Percentiles rank a stretch among this genome's conserved stretches.
These are phyloP conservation scores for Botrytis squamosa DNA, from an alignment of 2,329 filamentous ascomycete genomes.

Conservation along the genomic window DNA sequence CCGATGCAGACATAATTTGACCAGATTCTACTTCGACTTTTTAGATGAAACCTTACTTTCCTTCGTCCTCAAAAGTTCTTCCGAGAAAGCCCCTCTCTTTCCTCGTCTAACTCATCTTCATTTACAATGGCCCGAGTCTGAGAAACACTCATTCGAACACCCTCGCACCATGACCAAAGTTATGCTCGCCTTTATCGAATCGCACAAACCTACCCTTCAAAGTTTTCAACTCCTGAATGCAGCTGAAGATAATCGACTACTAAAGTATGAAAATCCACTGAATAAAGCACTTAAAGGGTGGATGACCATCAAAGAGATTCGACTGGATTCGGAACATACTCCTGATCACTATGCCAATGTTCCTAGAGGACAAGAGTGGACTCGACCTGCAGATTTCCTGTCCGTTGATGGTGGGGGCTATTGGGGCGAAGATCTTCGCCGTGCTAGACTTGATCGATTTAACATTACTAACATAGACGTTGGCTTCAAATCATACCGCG, in stretches of 20 bases:
- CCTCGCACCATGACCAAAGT: slow-evolving; percentile 25
- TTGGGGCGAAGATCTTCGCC: slow-evolving; percentile 23
- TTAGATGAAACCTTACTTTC: slow-evolving; percentile 18
- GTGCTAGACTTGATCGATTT: slow-evolving; percentile 22
- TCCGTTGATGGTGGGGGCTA: slow-evolving; percentile 22
- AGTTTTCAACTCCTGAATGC: slow-evolving; percentile 22
- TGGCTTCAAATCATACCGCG: slow-evolving; percentile 23
- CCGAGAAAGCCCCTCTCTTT: slow-evolving; percentile 2
- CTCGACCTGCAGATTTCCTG: slow-evolving; percentile 21
- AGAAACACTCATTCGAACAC: slow-evolving; percentile 23
- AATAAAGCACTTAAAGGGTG: slow-evolving; percentile 17
- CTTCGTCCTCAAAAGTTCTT: slow-evolving; percentile 1
- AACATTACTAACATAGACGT: slow-evolving; percentile 20
- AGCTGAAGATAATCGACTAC: slow-evolving; percentile 19
- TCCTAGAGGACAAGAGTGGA: slow-evolving; percentile 23
- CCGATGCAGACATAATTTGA: slow-evolving; percentile 13
- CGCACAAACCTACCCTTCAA: slow-evolving; percentile 22
- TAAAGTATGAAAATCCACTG: slow-evolving; percentile 22
- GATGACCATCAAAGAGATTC: slow-evolving; percentile 21
- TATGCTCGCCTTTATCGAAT: slow-evolving; percentile 24
- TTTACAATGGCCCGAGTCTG: slow-evolving; percentile 20
- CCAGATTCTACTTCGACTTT: slow-evolving; percentile 20
- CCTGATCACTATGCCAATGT: slow-evolving; percentile 21
- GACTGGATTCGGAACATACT: slow-evolving; percentile 22
- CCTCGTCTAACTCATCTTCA: slow-evolving; percentile 18